Evolutionary conservation across 2,329 filamentous ascomycete genomes (phyloP).

Genomic region (Beauveria sp.): DNA sequence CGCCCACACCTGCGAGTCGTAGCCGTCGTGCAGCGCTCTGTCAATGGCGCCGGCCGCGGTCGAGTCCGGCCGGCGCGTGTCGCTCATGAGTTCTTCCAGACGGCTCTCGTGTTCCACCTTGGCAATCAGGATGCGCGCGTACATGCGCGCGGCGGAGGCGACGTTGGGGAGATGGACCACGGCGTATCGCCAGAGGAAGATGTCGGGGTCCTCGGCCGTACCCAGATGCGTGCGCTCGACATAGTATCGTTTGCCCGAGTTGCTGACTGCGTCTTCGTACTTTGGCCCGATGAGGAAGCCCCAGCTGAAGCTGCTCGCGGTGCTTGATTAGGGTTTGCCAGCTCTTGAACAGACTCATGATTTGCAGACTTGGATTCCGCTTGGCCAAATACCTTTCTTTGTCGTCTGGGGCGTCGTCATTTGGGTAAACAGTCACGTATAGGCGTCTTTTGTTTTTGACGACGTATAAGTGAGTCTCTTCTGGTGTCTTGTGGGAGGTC

Average conservation of each 20-base stretch:
- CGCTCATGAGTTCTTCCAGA: neutral
- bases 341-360: neutral
- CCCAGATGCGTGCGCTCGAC: neutral
- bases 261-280: slow-evolving; percentile 6
- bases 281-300: slow-evolving; percentile 10
- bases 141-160: neutral
- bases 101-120: slow-evolving; percentile 8
- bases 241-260: slow-evolving; percentile 2
- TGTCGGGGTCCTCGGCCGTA: neutral
- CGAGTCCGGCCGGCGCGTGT: neutral
- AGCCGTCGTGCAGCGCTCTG: neutral
- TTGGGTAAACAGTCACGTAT: slow-evolving; percentile 6
- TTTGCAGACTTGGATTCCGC: neutral
- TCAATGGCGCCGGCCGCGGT: neutral
- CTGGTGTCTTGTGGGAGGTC: neutral
- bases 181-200: neutral
- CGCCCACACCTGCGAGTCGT: slow-evolving; percentile 7
- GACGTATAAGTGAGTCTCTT: slow-evolving; percentile 1
- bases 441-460: slow-evolving; percentile 3
- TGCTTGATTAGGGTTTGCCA: neutral
- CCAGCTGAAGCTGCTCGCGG: slow-evolving; percentile 7
- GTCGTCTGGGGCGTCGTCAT: slow-evolving; percentile 2
- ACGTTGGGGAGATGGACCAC: neutral
- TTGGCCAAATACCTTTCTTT: neutral
- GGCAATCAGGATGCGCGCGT: slow-evolving; percentile 8